phyloP scores from a whole-genome alignment of 257 asterid genomes.

The Jasminum sambac region DNA sequence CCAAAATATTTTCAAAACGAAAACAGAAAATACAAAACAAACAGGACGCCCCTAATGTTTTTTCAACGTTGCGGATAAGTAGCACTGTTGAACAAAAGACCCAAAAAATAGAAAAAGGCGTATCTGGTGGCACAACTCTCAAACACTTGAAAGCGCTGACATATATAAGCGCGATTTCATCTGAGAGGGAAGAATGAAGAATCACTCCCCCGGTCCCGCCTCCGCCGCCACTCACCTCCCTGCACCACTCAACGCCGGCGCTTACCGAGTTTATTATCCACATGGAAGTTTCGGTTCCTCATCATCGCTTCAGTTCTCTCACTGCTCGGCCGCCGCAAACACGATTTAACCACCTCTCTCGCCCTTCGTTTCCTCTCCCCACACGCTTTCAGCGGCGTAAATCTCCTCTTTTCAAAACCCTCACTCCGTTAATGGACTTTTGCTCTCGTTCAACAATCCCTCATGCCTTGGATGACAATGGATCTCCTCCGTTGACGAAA shows the following conservation, averaged over 20 bases:
- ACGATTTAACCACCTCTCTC: conserved; percentile 25
- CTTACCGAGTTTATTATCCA: too few relatives aligned
- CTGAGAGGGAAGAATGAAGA: not conserved
- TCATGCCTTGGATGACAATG: conserved; percentile 50
- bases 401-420: conserved; percentile 19
- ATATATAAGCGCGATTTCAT: not conserved
- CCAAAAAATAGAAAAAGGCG: too few relatives aligned
- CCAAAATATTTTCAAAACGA: too few relatives aligned
- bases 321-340: conserved; percentile 25
- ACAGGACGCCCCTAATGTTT: too few relatives aligned
- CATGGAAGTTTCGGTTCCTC: conserved; percentile 61
- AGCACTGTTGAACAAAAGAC: too few relatives aligned
- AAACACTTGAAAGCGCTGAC: too few relatives aligned
- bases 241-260: conserved; percentile 27
- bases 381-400: conserved; percentile 37
- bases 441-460: conserved; percentile 4
- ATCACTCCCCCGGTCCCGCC: not conserved
- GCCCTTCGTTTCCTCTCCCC: conserved; percentile 33
- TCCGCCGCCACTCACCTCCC: conserved; percentile 2
- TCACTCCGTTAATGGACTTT: conserved; percentile 40
- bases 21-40: too few relatives aligned
- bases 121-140: too few relatives aligned
- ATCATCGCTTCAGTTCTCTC: conserved; percentile 30
- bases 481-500: conserved; percentile 40
- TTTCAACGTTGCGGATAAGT: too few relatives aligned